A percentile compares a stretch with the other conserved stretches of the same genome.
Conservation (phyloP, 257 asterid species). For the Galeopsis tetrahit region DNA sequence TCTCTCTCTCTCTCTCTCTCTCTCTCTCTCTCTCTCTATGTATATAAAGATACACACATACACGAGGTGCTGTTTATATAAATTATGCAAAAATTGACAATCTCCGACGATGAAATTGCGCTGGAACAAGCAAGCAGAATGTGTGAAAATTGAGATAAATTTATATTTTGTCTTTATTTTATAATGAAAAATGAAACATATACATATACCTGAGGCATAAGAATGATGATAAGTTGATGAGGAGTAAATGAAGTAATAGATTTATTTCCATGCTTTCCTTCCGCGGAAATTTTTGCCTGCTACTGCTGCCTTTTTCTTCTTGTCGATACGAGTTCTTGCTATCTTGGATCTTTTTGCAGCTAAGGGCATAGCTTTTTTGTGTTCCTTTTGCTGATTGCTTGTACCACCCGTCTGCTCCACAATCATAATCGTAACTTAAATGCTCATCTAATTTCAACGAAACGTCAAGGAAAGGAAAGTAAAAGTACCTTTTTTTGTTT, state of each 20-base stretch:
- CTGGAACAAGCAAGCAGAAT: background rate
- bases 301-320: conserved; percentile 48
- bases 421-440: conserved; percentile 21
- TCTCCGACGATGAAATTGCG: background rate
- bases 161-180: background rate
- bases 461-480: background rate
- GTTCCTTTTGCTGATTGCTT: conserved; percentile 83
- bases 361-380: conserved; percentile 73
- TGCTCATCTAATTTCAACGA: background rate
- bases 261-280: conserved; percentile 91
- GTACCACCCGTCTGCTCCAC: conserved; percentile 72
- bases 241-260: too few species aligned
- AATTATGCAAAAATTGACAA: background rate
- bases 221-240: background rate
- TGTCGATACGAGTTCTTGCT: conserved; percentile 49
- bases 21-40: background rate
- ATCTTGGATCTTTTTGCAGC: conserved; percentile 70
- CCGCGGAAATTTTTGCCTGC: conserved; percentile 86
- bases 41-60: background rate
- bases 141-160: background rate
- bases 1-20: too few species aligned
- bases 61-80: background rate
- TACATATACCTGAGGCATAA: background rate
- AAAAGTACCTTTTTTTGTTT: conserved; percentile 76
- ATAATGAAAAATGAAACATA: background rate